Evolutionary conservation across 2,329 filamentous ascomycete species (phyloP).

Genomic region (Sordariomycetes sp.): DNA sequence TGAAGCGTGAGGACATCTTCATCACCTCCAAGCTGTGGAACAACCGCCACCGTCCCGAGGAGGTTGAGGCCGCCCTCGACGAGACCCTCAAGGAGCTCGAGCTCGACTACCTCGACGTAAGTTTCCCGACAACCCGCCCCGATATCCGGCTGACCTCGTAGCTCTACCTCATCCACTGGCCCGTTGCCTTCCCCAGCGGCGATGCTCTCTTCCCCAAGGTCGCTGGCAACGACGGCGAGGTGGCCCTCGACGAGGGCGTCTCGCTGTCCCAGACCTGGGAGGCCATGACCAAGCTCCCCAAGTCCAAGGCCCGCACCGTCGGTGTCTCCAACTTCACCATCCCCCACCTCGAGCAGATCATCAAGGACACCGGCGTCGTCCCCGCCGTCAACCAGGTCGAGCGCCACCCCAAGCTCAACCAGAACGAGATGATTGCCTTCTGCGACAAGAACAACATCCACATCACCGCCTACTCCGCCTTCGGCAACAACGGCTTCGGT

Average conservation of each 20-base stretch:
- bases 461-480: conserved; percentile 55
- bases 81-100: conserved; percentile 46
- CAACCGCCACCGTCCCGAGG: conserved; percentile 50
- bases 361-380: conserved; percentile 46
- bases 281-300: conserved; percentile 46
- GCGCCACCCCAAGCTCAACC: conserved; percentile 55
- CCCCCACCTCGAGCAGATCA: conserved; percentile 44
- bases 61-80: conserved; percentile 46
- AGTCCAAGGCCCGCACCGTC: conserved; percentile 54
- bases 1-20: conserved; percentile 48
- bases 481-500: conserved; percentile 34
- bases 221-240: conserved; percentile 20
- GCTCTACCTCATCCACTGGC: conserved; percentile 58
- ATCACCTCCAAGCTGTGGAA: conserved; percentile 60
- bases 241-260: conserved; percentile 33
- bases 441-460: conserved; percentile 54
- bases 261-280: conserved; percentile 34
- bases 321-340: conserved; percentile 68
- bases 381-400: conserved; percentile 62
- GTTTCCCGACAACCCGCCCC: conserved; percentile 7
- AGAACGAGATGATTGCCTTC: conserved; percentile 48
- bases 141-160: conserved; percentile 9
- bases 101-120: conserved; percentile 47
- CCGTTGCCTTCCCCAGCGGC: conserved; percentile 32
- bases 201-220: conserved; percentile 35